Base-by-base conservation (phyloP, 345 rosid genomes). In the Physaria fendleri region DNA sequence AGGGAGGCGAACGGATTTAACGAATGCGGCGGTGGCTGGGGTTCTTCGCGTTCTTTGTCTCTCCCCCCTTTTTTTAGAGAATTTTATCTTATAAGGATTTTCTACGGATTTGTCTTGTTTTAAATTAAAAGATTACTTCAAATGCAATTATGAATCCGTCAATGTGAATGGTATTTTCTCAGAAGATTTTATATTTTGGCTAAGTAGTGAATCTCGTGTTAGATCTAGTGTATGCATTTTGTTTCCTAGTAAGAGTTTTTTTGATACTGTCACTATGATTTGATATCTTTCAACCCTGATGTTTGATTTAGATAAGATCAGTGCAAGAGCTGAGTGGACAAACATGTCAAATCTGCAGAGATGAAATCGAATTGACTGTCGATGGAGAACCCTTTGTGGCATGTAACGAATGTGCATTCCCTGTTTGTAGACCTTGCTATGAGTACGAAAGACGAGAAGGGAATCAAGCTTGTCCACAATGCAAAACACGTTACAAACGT, bases 331-430 rank as follows among this genome's bases (percentile, higher is more conserved):
- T 90, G 53, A 93, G 97, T 60, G 96, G 95, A 15, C 99, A 90
- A 72, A 89, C 78, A 51, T 93, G 99, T 64, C 83, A 90, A 68
- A 90, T 93, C 59, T 93, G 99, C 66, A 88, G 87, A 49, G 99
- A 93, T 22, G 97, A 85, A 74, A 79, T 93, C 16, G 97, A 90
- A 71, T 42, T 93, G 51, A 79, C 92, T 0, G 88, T 76, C 8
- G 84, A 78, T 33, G 95, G 96, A 34, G 99, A 93, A 72, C 80
- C 76, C 6, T 93, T 93, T 28, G 96, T 93, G 65, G 99, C 99
- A 8, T 93, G 99, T 81, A 93, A 93, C 25, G 99, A 93, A 74
- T 93, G 99, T 73, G 99, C 97, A 53, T 93, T 93, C 79, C 99
- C 99, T 28, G 97, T 90, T 9, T 93, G 99, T 69, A 78, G 95